Evolutionary conservation across 768 basidiomycete genomes (phyloP).

Genomic region (Xerocomellus dryophilus): DNA sequence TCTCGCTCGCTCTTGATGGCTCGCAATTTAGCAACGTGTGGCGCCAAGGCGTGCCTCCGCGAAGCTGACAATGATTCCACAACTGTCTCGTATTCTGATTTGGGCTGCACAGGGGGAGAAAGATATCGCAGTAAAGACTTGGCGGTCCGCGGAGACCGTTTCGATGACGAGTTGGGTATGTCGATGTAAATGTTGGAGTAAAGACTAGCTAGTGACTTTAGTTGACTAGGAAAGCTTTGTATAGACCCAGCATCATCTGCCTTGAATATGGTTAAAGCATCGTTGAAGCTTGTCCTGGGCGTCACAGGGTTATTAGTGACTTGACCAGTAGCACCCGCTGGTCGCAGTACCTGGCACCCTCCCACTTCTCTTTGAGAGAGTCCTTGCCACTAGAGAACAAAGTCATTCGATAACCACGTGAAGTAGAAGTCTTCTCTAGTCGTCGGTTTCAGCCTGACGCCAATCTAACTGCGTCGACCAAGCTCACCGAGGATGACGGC

Average conservation of each 20-base stretch:
- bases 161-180: conserved; percentile 38
- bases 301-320: neutral
- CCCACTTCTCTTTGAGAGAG: conserved; percentile 82
- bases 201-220: conserved; percentile 53
- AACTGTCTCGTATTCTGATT: conserved; percentile 51
- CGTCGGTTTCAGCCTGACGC: neutral
- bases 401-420: conserved; percentile 82
- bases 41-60: conserved; percentile 53
- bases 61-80: conserved; percentile 51
- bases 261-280: conserved; percentile 64
- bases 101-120: conserved; percentile 22
- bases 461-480: conserved; percentile 7
- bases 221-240: conserved; percentile 50
- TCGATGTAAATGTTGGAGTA: conserved; percentile 55
- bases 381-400: conserved; percentile 80
- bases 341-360: conserved; percentile 65
- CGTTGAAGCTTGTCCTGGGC: conserved; percentile 61
- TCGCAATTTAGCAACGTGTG: conserved; percentile 68
- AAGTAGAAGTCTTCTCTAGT: conserved; percentile 65
- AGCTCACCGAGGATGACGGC: conserved; percentile 74
- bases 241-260: conserved; percentile 72
- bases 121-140: conserved; percentile 59
- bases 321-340: neutral
- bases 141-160: conserved; percentile 40
- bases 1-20: conserved; percentile 79